Percentiles rank a stretch among this genome's conserved stretches.
These are phyloP conservation scores for Ceratocystis colombiana DNA, from an alignment of 2,329 filamentous ascomycete genomes.

Conservation along the genomic window DNA sequence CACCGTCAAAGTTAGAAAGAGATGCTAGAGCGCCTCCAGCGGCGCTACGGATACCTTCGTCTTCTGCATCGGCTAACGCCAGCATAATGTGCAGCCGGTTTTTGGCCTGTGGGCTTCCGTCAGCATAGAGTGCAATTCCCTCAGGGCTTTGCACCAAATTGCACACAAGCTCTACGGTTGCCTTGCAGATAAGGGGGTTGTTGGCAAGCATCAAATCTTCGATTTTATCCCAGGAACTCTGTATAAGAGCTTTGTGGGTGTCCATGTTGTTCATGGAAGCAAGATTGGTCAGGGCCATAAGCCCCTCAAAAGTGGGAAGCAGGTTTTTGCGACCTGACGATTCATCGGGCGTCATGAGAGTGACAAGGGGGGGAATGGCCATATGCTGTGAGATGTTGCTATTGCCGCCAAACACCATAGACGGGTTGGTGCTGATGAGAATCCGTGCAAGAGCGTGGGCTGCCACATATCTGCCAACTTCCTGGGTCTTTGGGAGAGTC, in stretches of 20 bases:
- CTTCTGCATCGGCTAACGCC: constrained; percentile 78
- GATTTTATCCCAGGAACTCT: constrained; percentile 60
- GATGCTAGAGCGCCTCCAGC: constrained; percentile 83
- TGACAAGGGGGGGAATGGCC: constrained; percentile 71
- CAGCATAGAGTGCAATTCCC: constrained; percentile 59
- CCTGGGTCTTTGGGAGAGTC: constrained; percentile 46
- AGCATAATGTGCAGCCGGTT: constrained; percentile 74
- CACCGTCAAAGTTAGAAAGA: constrained; percentile 66
- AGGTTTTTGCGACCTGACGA: constrained; percentile 59
- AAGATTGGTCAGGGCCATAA: constrained; percentile 89
- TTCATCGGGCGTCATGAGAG: constrained; percentile 59
- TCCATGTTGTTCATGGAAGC: constrained; percentile 66
- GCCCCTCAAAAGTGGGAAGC: constrained; percentile 76
- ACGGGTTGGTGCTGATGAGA: constrained; percentile 74
- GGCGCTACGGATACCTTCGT: constrained; percentile 65
- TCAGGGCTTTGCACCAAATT: constrained; percentile 67
- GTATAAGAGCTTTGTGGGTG: constrained; percentile 58
- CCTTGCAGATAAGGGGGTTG: constrained; percentile 67
- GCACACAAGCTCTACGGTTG: constrained; percentile 79
- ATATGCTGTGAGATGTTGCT: constrained; percentile 63
- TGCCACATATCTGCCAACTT: constrained; percentile 45
- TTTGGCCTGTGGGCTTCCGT: constrained; percentile 54
- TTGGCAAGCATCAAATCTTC: constrained; percentile 74
- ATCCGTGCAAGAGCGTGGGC: constrained; percentile 77
- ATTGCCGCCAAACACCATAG: constrained; percentile 70